These are phyloP conservation scores for Apiospora rasikravindrae DNA, from an alignment of 2,329 filamentous ascomycete species.

Conservation along the genomic window DNA sequence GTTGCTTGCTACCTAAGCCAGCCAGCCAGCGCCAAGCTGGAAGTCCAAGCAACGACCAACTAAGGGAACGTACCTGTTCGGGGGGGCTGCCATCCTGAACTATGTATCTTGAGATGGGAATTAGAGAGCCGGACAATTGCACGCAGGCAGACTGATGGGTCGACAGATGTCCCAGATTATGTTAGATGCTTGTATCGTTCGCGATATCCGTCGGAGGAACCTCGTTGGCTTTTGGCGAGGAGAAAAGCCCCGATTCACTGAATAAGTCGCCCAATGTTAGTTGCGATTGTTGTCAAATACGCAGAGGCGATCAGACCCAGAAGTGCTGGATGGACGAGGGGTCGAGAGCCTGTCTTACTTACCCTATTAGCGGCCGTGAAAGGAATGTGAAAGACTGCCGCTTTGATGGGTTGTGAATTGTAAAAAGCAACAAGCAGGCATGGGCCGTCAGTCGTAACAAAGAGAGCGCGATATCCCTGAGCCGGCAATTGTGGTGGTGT, in stretches of 20 bases:
- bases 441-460: slow-evolving; percentile 14
- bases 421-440: not conserved
- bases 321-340: not conserved
- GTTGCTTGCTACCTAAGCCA: not conserved
- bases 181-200: not conserved
- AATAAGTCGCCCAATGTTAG: not conserved
- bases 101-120: not conserved
- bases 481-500: not conserved
- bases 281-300: not conserved
- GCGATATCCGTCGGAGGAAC: not conserved
- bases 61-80: slow-evolving; percentile 15
- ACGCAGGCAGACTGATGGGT: not conserved
- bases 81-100: slow-evolving; percentile 17
- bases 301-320: not conserved
- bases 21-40: slow-evolving; percentile 16
- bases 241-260: not conserved
- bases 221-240: not conserved
- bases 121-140: slow-evolving; percentile 3
- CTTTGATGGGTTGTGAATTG: slow-evolving; percentile 13
- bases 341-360: not conserved
- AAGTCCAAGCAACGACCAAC: slow-evolving; percentile 12
- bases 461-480: not conserved
- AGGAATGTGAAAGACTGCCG: not conserved
- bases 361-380: slow-evolving; percentile 10
- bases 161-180: slow-evolving; percentile 5